These are phyloP conservation scores for Fraxinus quadrangulata DNA, from an alignment of 257 asterid species.

Conservation along the genomic window DNA sequence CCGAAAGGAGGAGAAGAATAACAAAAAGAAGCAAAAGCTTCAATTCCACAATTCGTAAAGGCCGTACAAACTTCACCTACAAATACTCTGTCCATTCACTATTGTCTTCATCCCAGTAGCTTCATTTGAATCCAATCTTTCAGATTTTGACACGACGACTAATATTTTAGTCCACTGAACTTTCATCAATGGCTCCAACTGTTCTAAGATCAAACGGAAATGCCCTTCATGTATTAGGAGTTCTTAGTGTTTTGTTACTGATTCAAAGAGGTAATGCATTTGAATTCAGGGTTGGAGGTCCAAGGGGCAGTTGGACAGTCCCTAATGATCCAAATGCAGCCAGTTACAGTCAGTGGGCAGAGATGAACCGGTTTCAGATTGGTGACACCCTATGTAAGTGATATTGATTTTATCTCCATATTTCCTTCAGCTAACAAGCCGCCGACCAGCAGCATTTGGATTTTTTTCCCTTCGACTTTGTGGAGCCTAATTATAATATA, in stretches of 20 bases:
- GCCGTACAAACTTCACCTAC: conserved; percentile 43
- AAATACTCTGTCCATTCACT: conserved; percentile 35
- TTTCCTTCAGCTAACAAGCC: neutral
- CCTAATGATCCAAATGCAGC: conserved; percentile 56
- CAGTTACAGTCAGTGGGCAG: conserved; percentile 56
- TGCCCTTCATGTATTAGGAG: conserved; percentile 25
- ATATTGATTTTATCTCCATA: neutral
- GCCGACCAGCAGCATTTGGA: neutral
- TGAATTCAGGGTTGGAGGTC: conserved; percentile 70
- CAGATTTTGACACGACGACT: neutral
- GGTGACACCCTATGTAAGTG: conserved; percentile 54
- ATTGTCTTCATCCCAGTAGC: conserved; percentile 16
- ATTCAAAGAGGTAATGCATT: conserved; percentile 44
- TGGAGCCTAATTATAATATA: neutral
- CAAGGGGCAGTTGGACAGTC: conserved; percentile 55
- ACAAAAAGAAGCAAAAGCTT: conserved; percentile 49
- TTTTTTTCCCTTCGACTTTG: no score
- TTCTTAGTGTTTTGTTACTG: conserved; percentile 39
- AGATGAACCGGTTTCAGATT: conserved; percentile 45
- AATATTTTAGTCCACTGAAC: neutral
- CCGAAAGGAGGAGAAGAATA: conserved; percentile 23
- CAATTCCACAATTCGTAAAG: conserved; percentile 46
- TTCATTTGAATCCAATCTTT: neutral
- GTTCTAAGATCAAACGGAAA: conserved; percentile 12
- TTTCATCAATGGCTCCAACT: conserved; percentile 49